A percentile compares a stretch with the other conserved stretches of the same genome.
phyloP scores from a whole-genome alignment of 768 basidiomycete genomes.

The Tricholoma hemisulphureum region DNA sequence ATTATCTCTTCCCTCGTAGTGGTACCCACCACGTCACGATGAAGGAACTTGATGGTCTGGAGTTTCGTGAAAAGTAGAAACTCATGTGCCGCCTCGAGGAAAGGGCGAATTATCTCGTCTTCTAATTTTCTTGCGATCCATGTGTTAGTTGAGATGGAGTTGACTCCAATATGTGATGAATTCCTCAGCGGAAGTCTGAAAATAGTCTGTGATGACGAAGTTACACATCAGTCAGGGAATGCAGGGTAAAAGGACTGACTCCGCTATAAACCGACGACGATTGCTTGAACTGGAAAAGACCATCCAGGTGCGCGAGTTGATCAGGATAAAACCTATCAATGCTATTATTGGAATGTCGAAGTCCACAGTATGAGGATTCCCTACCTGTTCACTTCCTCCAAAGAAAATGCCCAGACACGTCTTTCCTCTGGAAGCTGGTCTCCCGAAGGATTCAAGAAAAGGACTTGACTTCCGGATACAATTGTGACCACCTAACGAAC shows the following conservation, averaged over 20 bases:
- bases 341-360: slow-evolving; percentile 22
- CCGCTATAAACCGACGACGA: slow-evolving; percentile 33
- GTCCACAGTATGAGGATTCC: neutral
- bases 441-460: slow-evolving; percentile 48
- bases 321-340: slow-evolving; percentile 38
- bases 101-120: slow-evolving; percentile 30
- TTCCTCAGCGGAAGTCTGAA: slow-evolving; percentile 47
- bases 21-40: slow-evolving; percentile 15
- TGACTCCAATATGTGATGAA: slow-evolving; percentile 17
- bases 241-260: slow-evolving; percentile 26
- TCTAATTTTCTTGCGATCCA: slow-evolving; percentile 24
- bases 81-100: slow-evolving; percentile 29
- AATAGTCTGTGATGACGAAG: slow-evolving; percentile 36
- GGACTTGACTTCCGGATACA: slow-evolving; percentile 29
- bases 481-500: slow-evolving; percentile 30
- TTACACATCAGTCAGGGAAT: neutral
- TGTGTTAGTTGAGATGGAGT: slow-evolving; percentile 19
- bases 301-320: slow-evolving; percentile 39
- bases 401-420: slow-evolving; percentile 30
- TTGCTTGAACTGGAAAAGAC: slow-evolving; percentile 40
- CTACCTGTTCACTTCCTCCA: slow-evolving; percentile 37
- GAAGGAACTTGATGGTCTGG: slow-evolving; percentile 24
- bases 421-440: slow-evolving; percentile 35
- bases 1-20: neutral
- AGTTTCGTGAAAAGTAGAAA: slow-evolving; percentile 43